Conservation (phyloP, 192 early-diverging fungal genomes). For the Gonapodya sp. region DNA sequence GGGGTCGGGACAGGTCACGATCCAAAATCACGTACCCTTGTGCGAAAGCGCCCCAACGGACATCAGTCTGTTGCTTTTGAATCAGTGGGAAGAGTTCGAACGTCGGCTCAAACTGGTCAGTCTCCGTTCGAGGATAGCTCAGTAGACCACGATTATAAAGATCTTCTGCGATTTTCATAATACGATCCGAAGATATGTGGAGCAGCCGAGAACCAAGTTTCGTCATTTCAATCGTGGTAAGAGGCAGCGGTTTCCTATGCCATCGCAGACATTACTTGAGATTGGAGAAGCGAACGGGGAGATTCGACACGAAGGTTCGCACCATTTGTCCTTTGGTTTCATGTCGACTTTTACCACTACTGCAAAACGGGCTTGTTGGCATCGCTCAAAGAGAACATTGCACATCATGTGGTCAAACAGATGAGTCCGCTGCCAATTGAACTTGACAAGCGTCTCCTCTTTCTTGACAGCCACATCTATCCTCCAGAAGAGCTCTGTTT, state of each 20-base stretch:
- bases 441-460: slow-evolving; percentile 39
- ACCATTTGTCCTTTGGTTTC: slow-evolving; percentile 75
- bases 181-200: slow-evolving; percentile 61
- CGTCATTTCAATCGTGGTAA: slow-evolving; percentile 91
- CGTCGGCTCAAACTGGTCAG: slow-evolving; percentile 70
- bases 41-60: slow-evolving; percentile 30
- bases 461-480: slow-evolving; percentile 53
- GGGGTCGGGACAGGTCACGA: slow-evolving; percentile 26
- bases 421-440: slow-evolving; percentile 62
- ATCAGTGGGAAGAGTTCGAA: slow-evolving; percentile 63
- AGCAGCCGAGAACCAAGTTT: slow-evolving; percentile 66
- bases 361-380: slow-evolving; percentile 48
- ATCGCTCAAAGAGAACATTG: slow-evolving; percentile 63
- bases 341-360: slow-evolving; percentile 44
- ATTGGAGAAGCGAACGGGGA: neutral
- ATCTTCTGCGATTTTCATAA: slow-evolving; percentile 83
- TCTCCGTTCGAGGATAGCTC: slow-evolving; percentile 95
- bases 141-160: slow-evolving; percentile 83
- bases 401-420: slow-evolving; percentile 69
- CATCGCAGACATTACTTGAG: slow-evolving; percentile 10
- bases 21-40: slow-evolving; percentile 28
- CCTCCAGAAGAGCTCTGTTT: slow-evolving; percentile 86
- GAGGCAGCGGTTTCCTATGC: slow-evolving; percentile 70
- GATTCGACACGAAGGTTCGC: slow-evolving; percentile 9
- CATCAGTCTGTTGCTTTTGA: slow-evolving; percentile 45